Evolutionary conservation across 768 basidiomycete species (phyloP).

Genomic region (Phylloporus sp.): DNA sequence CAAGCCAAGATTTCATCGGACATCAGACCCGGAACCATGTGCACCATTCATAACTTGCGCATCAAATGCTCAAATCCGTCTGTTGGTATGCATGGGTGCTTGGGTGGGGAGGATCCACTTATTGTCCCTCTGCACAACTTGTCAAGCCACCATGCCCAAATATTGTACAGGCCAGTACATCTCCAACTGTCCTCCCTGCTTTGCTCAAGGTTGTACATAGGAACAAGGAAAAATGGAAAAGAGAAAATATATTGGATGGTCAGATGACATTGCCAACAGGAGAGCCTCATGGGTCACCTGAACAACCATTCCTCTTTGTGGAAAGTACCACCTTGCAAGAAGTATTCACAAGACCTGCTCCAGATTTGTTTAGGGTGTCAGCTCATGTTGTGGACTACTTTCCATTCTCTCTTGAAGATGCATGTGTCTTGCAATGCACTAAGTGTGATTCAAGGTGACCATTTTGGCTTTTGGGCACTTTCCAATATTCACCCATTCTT

Average conservation of each 20-base stretch:
- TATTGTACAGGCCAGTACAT: constrained; percentile 19
- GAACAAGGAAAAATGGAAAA: constrained; percentile 31
- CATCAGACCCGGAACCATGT: constrained; percentile 39
- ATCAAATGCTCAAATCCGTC: constrained; percentile 28
- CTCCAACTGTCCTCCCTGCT: background rate
- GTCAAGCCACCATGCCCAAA: constrained; percentile 14
- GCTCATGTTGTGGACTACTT: constrained; percentile 54
- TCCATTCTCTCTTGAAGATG: constrained; percentile 47
- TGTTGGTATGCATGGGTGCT: constrained; percentile 18
- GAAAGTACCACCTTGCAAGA: constrained; percentile 34
- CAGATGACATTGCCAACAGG: background rate
- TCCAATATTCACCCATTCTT: background rate
- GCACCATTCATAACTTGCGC: constrained; percentile 48
- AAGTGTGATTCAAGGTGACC: constrained; percentile 49
- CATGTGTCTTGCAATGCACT: constrained; percentile 45
- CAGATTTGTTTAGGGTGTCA: constrained; percentile 38
- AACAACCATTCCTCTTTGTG: background rate
- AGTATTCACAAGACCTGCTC: constrained; percentile 28
- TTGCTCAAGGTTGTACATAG: constrained; percentile 18
- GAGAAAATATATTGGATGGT: constrained; percentile 16
- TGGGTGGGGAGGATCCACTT: constrained; percentile 29
- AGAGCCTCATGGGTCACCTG: constrained; percentile 2
- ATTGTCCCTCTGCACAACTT: constrained; percentile 17
- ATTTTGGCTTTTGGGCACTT: background rate
- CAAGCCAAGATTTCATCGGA: constrained; percentile 39